Percentiles rank a stretch among this genome's conserved stretches.
phyloP scores from a whole-genome alignment of 208 protist genomes.

The Jaenimonas drosophilae region DNA sequence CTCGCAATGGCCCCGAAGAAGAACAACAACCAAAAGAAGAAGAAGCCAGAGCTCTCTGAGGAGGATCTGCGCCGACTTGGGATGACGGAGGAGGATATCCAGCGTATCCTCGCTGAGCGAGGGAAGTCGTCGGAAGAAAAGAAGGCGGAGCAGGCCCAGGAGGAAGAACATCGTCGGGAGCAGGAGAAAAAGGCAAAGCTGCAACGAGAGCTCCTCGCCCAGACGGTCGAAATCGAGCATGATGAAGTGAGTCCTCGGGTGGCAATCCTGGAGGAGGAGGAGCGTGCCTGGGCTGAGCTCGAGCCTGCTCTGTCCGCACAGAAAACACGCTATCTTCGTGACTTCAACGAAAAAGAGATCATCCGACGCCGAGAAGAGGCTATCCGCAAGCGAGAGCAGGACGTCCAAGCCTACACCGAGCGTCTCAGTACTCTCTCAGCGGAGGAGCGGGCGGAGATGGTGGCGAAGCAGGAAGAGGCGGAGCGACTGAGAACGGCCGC shows the following conservation, averaged over 20 bases:
- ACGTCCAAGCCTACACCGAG: conserved; percentile 6
- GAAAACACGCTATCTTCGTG: conserved; percentile 7
- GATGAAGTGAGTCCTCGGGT: conserved; percentile 12
- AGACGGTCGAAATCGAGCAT: conserved; percentile 7
- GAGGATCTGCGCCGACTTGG: conserved; percentile 74
- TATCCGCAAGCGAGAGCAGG: conserved; percentile 12
- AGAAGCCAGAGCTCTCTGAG: conserved; percentile 41
- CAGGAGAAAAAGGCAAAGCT: conserved; percentile 5
- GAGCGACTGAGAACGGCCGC: conserved; percentile 10
- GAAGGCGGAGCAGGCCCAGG: conserved; percentile 23
- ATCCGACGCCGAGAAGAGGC: conserved; percentile 19
- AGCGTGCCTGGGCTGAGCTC: conserved; percentile 3
- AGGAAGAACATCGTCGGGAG: conserved; percentile 14
- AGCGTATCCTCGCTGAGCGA: conserved; percentile 53
- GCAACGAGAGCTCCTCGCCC: conserved; percentile 4
- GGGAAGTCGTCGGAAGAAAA: conserved; percentile 50
- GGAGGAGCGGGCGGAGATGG: conserved; percentile 19
- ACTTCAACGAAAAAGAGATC: conserved; percentile 10
- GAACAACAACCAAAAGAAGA: conserved; percentile 42
- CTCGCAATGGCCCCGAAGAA: conserved; percentile 50
- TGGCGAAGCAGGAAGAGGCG: conserved; percentile 11
- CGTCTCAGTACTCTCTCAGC: conserved; percentile 7
- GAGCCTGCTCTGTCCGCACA: conserved; percentile 5
- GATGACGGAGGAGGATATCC: conserved; percentile 63
- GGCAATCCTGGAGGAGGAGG: conserved; percentile 12